Conservation (phyloP, 805 yeast genomes). For the Saccharomycopsis fodiens region DNA sequence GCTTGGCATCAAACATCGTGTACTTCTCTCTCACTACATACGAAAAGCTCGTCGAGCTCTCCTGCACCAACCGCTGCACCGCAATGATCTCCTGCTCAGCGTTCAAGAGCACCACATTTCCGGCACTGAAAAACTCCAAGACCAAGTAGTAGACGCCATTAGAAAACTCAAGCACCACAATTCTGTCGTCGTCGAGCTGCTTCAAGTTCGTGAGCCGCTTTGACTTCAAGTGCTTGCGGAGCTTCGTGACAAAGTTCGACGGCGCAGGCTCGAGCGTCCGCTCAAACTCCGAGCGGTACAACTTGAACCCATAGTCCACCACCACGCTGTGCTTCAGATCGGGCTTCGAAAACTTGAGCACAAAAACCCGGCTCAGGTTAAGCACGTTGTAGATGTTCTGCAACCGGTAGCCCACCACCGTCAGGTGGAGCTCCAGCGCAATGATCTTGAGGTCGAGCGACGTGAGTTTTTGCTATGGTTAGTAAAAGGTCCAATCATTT, state of each 20-base stretch:
- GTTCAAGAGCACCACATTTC: conserved; percentile 77
- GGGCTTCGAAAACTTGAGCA: conserved; percentile 74
- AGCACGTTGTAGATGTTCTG: conserved; percentile 81
- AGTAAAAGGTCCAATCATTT: too few relatives aligned
- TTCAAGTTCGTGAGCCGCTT: conserved; percentile 65
- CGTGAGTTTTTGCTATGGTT: conserved; percentile 67
- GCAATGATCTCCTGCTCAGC: conserved; percentile 58
- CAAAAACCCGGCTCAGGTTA: conserved; percentile 61
- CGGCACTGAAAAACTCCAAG: conserved; percentile 91
- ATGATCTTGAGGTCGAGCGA: conserved; percentile 74
- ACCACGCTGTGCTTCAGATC: conserved; percentile 72
- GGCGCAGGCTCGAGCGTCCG: conserved; percentile 79
- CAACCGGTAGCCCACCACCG: conserved; percentile 58
- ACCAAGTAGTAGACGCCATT: conserved; percentile 76
- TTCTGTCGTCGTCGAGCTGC: conserved; percentile 75
- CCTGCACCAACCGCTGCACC: conserved; percentile 71
- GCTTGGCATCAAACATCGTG: conserved; percentile 45
- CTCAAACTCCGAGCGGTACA: conserved; percentile 72
- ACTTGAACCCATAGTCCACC: conserved; percentile 79
- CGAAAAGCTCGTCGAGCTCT: conserved; percentile 46
- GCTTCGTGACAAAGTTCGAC: conserved; percentile 74
- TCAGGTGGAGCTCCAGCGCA: conserved; percentile 52
- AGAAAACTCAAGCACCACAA: conserved; percentile 76
- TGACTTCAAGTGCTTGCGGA: conserved; percentile 79
- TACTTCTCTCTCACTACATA: conserved; percentile 75